Conservation (phyloP, 139 green algal genomes). For the Choricystis sp. region DNA sequence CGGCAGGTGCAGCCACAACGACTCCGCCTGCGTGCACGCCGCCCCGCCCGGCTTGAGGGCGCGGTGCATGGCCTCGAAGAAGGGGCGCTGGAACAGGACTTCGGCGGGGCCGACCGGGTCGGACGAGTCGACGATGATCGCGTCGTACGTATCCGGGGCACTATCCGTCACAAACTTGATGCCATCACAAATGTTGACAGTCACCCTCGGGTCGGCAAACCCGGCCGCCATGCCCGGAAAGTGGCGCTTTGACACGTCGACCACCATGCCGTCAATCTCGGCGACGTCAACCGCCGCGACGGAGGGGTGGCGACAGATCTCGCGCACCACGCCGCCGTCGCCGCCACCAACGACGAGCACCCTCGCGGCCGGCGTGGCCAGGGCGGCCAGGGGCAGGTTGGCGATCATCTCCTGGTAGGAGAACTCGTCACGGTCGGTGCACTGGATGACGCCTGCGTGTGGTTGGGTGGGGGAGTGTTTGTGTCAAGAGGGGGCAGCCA, state of each 20-base stretch:
- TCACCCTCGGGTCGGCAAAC: conserved; percentile 77
- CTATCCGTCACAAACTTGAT: conserved; percentile 70
- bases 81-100: conserved; percentile 81
- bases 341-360: conserved; percentile 93
- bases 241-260: conserved; percentile 71
- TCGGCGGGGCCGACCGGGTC: conserved; percentile 91
- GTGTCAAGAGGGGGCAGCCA: too few species aligned
- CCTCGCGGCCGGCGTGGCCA: conserved; percentile 34
- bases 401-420: conserved; percentile 96
- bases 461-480: background rate
- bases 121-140: conserved; percentile 96
- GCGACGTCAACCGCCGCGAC: conserved; percentile 86
- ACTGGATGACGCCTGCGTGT: conserved; percentile 86
- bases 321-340: conserved; percentile 89
- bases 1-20: conserved; percentile 60
- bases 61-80: conserved; percentile 86
- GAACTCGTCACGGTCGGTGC: conserved; percentile 89
- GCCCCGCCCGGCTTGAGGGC: conserved; percentile 80
- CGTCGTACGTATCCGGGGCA: conserved; percentile 64
- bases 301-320: conserved; percentile 56
- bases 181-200: conserved; percentile 80
- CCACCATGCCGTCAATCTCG: conserved; percentile 90
- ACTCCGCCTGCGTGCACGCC: conserved; percentile 70
- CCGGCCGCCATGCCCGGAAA: conserved; percentile 80
- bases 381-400: conserved; percentile 77